phyloP scores from a whole-genome alignment of 208 protist genomes.

The Trypanosoma theileri region DNA sequence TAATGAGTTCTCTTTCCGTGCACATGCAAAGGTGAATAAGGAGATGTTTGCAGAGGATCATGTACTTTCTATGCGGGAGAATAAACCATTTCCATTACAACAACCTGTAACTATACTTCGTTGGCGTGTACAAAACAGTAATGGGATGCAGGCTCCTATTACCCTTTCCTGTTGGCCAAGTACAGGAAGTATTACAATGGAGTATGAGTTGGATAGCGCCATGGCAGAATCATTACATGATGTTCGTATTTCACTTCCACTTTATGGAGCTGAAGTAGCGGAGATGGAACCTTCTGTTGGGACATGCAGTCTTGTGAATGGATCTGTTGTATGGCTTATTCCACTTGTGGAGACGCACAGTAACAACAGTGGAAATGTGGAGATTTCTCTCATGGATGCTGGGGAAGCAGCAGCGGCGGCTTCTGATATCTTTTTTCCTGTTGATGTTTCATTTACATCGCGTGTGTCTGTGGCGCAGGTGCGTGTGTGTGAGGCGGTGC shows the following conservation, averaged over 20 bases:
- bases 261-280: slow-evolving; percentile 40
- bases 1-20: slow-evolving; percentile 74
- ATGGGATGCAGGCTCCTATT: slow-evolving; percentile 46
- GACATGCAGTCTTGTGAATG: slow-evolving; percentile 25
- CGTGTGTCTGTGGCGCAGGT: slow-evolving; percentile 49
- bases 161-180: slow-evolving; percentile 81
- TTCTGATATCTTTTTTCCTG: slow-evolving; percentile 74
- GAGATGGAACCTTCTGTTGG: slow-evolving; percentile 50
- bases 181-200: slow-evolving; percentile 64
- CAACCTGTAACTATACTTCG: slow-evolving; percentile 79
- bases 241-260: slow-evolving; percentile 59
- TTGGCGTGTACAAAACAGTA: slow-evolving; percentile 47
- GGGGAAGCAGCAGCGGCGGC: slow-evolving; percentile 18
- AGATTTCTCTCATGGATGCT: slow-evolving; percentile 44
- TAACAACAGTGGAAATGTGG: slow-evolving; percentile 66
- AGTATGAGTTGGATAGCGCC: slow-evolving; percentile 70
- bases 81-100: slow-evolving; percentile 77
- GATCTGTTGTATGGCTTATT: slow-evolving; percentile 63
- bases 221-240: slow-evolving; percentile 42
- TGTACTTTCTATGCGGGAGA: slow-evolving; percentile 76
- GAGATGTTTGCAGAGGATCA: slow-evolving; percentile 70
- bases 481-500: slow-evolving; percentile 54
- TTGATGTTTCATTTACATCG: slow-evolving; percentile 56
- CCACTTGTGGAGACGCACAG: slow-evolving; percentile 45
- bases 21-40: slow-evolving; percentile 86